These are phyloP conservation scores for Brassica cretica DNA, from an alignment of 345 rosid genomes.

Conservation along the genomic window DNA sequence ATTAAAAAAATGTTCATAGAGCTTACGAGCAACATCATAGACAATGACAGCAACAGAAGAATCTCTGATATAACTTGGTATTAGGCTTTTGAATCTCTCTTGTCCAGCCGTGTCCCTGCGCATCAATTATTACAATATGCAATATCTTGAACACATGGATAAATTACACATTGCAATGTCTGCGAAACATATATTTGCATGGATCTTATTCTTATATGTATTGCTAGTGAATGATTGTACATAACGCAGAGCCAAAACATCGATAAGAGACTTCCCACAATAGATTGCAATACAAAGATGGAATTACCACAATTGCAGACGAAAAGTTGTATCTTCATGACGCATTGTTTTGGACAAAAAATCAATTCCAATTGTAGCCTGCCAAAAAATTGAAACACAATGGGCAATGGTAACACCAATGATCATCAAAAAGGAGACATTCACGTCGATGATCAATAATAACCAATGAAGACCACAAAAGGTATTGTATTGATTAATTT, in stretches of 20 bases:
- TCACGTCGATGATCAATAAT: not conserved
- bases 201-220: not conserved
- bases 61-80: constrained; percentile 83
- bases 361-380: constrained; percentile 91
- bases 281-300: not conserved
- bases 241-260: not conserved
- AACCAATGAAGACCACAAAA: not conserved
- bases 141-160: not conserved
- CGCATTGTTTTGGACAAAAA: constrained; percentile 82
- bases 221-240: not conserved
- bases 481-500: not conserved
- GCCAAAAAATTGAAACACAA: not conserved
- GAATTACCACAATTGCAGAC: constrained; percentile 73
- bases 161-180: not conserved
- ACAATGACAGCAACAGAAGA: constrained; percentile 87
- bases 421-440: not conserved
- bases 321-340: constrained; percentile 80
- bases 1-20: not conserved
- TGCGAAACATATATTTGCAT: not conserved
- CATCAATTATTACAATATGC: not conserved
- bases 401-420: not conserved
- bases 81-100: constrained; percentile 84
- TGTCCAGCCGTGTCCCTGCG: constrained; percentile 92
- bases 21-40: constrained; percentile 85
- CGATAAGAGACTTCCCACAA: not conserved